Percentiles rank a stretch among this genome's conserved stretches.
These are phyloP conservation scores for Ogataea ramenticola DNA, from an alignment of 805 yeast species.

Conservation along the genomic window DNA sequence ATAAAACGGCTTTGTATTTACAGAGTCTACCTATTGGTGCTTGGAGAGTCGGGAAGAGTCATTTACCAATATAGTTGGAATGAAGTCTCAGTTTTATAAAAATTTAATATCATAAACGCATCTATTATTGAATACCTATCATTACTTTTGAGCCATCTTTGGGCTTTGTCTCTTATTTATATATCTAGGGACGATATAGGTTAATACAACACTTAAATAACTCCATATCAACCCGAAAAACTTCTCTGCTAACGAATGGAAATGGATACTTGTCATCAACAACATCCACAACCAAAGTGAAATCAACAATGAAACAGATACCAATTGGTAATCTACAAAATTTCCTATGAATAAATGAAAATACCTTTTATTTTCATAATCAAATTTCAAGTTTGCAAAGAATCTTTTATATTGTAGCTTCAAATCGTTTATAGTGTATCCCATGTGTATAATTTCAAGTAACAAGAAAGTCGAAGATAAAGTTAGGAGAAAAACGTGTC, in stretches of 20 bases:
- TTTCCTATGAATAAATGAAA: conserved; percentile 1
- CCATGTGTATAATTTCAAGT: conserved; percentile 42
- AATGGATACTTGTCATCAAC: conserved; percentile 73
- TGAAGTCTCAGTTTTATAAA: too few relatives aligned
- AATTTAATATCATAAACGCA: too few relatives aligned
- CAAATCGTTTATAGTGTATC: conserved; percentile 7
- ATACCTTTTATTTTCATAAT: not conserved
- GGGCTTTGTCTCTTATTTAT: conserved; percentile 19
- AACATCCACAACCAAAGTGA: conserved; percentile 82
- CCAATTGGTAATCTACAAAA: conserved; percentile 13
- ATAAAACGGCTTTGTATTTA: conserved; percentile 49
- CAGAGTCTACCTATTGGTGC: conserved; percentile 68
- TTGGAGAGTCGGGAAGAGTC: conserved; percentile 53
- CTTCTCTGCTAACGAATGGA: conserved; percentile 77
- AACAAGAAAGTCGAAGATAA: conserved; percentile 59
- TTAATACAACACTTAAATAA: conserved; percentile 37
- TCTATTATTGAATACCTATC: too few relatives aligned
- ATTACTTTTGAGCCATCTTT: conserved; percentile 10
- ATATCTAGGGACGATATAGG: conserved; percentile 34
- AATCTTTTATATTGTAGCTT: conserved; percentile 4
- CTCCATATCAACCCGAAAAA: conserved; percentile 64
- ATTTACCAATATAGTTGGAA: conserved; percentile 27
- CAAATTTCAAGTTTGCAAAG: not conserved
- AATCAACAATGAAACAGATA: conserved; percentile 28
- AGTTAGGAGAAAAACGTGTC: conserved; percentile 77